Evolutionary conservation across 805 yeast species (phyloP).

Genomic region (Myxozyma melibiosi): DNA sequence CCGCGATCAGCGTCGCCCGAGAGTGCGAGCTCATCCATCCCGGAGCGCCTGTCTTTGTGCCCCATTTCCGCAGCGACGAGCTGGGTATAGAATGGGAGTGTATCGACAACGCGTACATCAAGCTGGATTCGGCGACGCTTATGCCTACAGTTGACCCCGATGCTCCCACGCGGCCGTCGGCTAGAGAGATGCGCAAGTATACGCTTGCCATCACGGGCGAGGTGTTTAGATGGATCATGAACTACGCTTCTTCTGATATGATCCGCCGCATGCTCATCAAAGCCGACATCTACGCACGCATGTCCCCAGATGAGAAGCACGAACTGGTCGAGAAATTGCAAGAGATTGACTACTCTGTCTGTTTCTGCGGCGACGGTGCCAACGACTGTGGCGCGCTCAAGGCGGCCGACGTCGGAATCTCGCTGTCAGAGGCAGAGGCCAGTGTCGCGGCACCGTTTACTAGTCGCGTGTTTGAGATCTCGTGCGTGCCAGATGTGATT

Average conservation of each 20-base stretch:
- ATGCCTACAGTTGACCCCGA: conserved; percentile 14
- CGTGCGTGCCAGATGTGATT: conserved; percentile 89
- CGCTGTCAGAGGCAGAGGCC: conserved; percentile 96
- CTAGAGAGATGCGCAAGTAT: conserved; percentile 50
- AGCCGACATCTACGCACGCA: conserved; percentile 84
- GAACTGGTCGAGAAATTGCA: conserved; percentile 89
- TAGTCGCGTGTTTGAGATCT: conserved; percentile 81
- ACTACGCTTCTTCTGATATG: conserved; percentile 46
- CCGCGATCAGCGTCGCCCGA: conserved; percentile 90
- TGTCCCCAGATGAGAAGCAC: conserved; percentile 99
- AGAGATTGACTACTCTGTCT: conserved; percentile 83
- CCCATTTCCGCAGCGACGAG: conserved; percentile 46
- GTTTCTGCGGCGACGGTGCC: conserved; percentile 99
- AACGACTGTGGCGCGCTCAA: conserved; percentile 98
- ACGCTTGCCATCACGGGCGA: conserved; percentile 91
- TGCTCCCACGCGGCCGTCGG: conserved; percentile 37
- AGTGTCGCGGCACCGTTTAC: conserved; percentile 99
- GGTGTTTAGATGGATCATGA: conserved; percentile 75
- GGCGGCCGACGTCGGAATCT: conserved; percentile 96
- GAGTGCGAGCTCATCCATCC: conserved; percentile 72
- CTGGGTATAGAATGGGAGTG: conserved; percentile 45
- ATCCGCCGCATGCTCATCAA: conserved; percentile 60
- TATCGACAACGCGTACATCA: conserved; percentile 49
- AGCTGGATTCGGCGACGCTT: conserved; percentile 66
- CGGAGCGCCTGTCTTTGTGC: conserved; percentile 58